Evolutionary conservation across 2,329 filamentous ascomycete genomes (phyloP).

Genomic region (Lasiodiplodia citricola): DNA sequence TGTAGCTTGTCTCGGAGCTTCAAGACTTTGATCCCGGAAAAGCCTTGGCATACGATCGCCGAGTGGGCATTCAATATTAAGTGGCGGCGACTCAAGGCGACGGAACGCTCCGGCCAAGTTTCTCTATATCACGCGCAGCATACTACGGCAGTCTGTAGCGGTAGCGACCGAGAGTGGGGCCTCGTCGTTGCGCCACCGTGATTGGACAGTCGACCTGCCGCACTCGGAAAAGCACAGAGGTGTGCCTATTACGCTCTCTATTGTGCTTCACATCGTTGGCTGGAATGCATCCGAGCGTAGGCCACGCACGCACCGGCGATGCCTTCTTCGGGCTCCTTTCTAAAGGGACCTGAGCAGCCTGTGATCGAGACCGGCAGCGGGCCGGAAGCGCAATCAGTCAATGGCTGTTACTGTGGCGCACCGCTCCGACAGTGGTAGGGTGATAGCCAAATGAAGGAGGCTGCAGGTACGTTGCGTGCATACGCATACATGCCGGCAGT

Average conservation of each 20-base stretch:
- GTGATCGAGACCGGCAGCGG: background rate
- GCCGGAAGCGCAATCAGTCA: background rate
- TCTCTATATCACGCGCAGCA: constrained; percentile 17
- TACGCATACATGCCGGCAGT: constrained; percentile 16
- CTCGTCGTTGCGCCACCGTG: background rate
- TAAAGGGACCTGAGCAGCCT: background rate
- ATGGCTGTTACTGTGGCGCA: background rate
- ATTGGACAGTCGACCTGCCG: background rate
- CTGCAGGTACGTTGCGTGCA: constrained; percentile 22
- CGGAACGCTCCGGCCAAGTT: background rate
- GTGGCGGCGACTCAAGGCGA: constrained; percentile 19
- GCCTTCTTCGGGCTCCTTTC: background rate
- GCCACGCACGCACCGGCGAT: background rate
- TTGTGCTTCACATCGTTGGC: constrained; percentile 1
- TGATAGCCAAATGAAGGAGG: constrained; percentile 14
- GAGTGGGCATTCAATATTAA: background rate
- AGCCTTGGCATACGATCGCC: background rate
- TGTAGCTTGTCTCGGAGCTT: background rate
- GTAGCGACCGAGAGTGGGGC: background rate
- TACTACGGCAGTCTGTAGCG: background rate
- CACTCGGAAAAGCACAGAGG: background rate
- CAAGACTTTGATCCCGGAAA: background rate
- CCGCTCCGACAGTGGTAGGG: background rate
- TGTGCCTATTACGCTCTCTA: background rate
- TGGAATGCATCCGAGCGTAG: background rate